phyloP scores from a whole-genome alignment of 805 yeast species.

The Cephaloascus fragrans region DNA sequence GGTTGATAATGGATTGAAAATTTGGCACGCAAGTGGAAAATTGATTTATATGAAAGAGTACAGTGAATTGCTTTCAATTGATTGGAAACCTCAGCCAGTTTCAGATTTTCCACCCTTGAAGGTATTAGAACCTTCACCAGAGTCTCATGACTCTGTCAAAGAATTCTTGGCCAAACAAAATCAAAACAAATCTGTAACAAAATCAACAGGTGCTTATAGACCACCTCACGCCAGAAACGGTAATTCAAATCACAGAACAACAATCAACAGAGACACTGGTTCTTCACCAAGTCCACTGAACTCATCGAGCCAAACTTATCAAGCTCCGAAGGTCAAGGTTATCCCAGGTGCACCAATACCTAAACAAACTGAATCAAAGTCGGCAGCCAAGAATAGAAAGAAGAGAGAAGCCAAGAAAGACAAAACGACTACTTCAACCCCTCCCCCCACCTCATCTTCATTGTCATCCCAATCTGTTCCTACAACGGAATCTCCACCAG shows the following conservation, averaged over 20 bases:
- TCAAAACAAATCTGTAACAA: slow-evolving; percentile 17
- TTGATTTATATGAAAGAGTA: slow-evolving; percentile 71
- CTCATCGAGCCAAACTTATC: slow-evolving; percentile 11
- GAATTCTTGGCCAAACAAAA: slow-evolving; percentile 39
- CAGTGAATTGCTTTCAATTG: slow-evolving; percentile 68
- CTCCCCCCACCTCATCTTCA: slow-evolving; percentile 5
- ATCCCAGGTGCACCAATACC: slow-evolving; percentile 47
- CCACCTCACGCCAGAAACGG: slow-evolving; percentile 87
- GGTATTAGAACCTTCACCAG: slow-evolving; percentile 44
- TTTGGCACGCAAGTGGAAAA: slow-evolving; percentile 89
- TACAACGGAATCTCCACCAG: slow-evolving; percentile 1
- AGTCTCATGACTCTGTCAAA: slow-evolving; percentile 62
- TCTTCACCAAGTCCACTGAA: slow-evolving; percentile 4
- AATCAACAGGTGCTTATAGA: slow-evolving; percentile 84
- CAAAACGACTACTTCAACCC: slow-evolving; percentile 6
- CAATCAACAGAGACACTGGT: too few relatives aligned
- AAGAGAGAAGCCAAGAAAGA: slow-evolving; percentile 57
- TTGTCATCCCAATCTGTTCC: slow-evolving; percentile 6
- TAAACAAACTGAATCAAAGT: slow-evolving; percentile 39
- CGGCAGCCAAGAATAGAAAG: slow-evolving; percentile 67
- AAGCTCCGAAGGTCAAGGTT: slow-evolving; percentile 19
- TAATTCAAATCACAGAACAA: too few relatives aligned
- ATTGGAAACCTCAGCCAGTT: slow-evolving; percentile 70
- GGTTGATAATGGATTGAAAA: slow-evolving; percentile 89
- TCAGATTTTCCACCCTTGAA: slow-evolving; percentile 46